A percentile compares a stretch with the other conserved stretches of the same genome.
Evolutionary conservation across 2,329 filamentous ascomycete genomes (phyloP).

Genomic region (Calonectria ilicicola): DNA sequence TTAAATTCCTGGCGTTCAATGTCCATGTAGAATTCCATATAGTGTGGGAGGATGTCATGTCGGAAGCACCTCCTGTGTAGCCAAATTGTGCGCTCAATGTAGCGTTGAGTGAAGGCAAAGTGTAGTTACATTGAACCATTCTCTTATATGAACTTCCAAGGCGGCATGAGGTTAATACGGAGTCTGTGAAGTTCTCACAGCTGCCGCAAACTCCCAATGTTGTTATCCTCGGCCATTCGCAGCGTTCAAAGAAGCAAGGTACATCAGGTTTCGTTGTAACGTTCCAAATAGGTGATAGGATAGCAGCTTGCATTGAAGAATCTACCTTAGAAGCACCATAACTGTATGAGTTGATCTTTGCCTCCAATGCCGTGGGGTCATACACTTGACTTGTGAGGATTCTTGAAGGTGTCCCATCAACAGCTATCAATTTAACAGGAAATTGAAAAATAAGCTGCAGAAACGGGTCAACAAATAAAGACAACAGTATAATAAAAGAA

Average conservation of each 20-base stretch:
- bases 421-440: not conserved
- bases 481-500: not conserved
- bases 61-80: not conserved
- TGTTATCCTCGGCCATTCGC: slow-evolving; percentile 7
- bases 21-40: not conserved
- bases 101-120: not conserved
- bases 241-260: not conserved
- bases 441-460: slow-evolving; percentile 4
- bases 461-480: not conserved
- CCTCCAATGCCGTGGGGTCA: not conserved
- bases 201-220: not conserved
- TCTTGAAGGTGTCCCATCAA: not conserved
- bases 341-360: not conserved
- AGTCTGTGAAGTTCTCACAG: not conserved
- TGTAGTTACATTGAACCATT: not conserved
- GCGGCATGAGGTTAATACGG: not conserved
- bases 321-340: not conserved
- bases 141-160: not conserved
- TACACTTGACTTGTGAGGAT: not conserved
- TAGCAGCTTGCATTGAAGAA: not conserved
- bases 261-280: not conserved
- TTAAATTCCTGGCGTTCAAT: too few species aligned
- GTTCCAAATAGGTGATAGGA: slow-evolving; percentile 2
- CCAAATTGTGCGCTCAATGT: not conserved
- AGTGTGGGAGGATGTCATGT: not conserved